Evolutionary conservation across 495 filamentous ascomycete species (phyloP).

Genomic region (Echria macrotheca): DNA sequence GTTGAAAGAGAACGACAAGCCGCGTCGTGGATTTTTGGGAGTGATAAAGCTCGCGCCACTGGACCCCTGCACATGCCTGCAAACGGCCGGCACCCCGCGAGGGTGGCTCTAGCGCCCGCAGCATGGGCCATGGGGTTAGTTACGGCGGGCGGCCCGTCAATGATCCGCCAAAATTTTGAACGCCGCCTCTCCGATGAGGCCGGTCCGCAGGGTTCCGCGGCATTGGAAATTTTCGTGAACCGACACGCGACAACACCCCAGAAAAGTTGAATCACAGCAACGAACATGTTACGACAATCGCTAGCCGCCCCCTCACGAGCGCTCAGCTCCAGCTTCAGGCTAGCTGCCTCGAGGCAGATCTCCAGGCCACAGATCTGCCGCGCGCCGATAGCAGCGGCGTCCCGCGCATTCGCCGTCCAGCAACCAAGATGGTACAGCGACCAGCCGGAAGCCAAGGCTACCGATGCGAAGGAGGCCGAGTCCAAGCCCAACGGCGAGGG

Average conservation of each 20-base stretch:
- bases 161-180: slow-evolving; percentile 8
- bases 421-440: slow-evolving; percentile 44
- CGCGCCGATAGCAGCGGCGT: slow-evolving; percentile 21
- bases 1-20: too few species aligned
- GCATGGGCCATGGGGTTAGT: neutral
- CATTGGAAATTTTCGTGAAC: too few species aligned
- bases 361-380: slow-evolving; percentile 27
- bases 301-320: slow-evolving; percentile 36
- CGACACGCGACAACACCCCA: too few species aligned
- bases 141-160: slow-evolving; percentile 4
- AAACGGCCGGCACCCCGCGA: neutral
- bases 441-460: slow-evolving; percentile 31
- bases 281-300: slow-evolving; percentile 41
- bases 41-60: too few species aligned
- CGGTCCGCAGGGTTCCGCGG: too few species aligned
- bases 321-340: slow-evolving; percentile 23
- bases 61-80: too few species aligned
- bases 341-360: slow-evolving; percentile 24
- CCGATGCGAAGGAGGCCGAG: slow-evolving; percentile 34
- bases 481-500: slow-evolving; percentile 22
- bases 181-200: too few species aligned
- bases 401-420: slow-evolving; percentile 21
- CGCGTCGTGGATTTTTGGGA: too few species aligned
- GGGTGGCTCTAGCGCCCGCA: neutral
- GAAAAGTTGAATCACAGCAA: too few species aligned